Conservation (phyloP, 306 rosid genomes). For the Albizia julibrissin region DNA sequence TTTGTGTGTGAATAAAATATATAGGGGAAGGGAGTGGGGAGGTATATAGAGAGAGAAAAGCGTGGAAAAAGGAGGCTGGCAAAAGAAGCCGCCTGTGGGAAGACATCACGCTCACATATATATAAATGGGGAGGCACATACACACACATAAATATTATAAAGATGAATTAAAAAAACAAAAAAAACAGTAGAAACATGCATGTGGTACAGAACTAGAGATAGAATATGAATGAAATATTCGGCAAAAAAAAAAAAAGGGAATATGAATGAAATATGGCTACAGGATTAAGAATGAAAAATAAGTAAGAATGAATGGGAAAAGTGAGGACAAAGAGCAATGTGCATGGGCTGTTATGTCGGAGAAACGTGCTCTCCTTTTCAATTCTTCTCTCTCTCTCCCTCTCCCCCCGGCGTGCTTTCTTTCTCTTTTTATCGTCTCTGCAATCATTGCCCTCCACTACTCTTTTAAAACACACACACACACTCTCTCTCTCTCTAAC, state of each 20-base stretch:
- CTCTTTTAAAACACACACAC: not conserved
- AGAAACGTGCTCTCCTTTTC: constrained; percentile 55
- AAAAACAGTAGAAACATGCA: no score
- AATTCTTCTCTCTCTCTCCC: not conserved
- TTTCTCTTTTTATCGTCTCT: not conserved
- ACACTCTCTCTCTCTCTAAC: not conserved
- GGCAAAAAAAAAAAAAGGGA: no score
- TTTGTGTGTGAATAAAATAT: not conserved
- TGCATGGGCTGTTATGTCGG: constrained; percentile 49
- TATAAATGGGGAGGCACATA: not conserved
- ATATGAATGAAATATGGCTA: no score
- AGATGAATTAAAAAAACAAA: no score
- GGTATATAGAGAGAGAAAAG: constrained; percentile 31
- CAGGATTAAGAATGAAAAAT: not conserved
- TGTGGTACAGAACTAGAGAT: no score
- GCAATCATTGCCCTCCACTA: constrained; percentile 28
- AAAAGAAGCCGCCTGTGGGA: constrained; percentile 38
- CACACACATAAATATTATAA: no score
- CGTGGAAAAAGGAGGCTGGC: constrained; percentile 72
- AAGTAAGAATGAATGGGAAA: constrained; percentile 1
- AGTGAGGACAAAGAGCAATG: constrained; percentile 50
- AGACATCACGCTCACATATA: not conserved
- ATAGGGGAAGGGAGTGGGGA: not conserved
- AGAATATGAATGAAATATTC: no score
- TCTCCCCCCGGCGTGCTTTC: constrained; percentile 24